Evolutionary conservation across 129 eudicot genomes (phyloP).

Genomic region (Arctium lappa): DNA sequence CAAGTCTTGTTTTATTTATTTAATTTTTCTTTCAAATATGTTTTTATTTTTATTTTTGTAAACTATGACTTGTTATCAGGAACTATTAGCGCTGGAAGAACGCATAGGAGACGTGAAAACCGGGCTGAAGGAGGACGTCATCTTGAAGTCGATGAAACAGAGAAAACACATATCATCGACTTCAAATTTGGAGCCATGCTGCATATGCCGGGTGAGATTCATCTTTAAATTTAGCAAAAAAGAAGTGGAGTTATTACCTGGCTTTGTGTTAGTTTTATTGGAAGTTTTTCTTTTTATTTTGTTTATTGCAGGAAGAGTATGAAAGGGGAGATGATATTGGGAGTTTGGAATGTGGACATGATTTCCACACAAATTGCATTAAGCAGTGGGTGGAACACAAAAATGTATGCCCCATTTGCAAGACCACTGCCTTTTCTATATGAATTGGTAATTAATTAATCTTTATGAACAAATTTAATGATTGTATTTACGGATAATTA

Average conservation of each 20-base stretch:
- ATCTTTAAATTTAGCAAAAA: neutral
- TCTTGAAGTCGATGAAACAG: slow-evolving; percentile 52
- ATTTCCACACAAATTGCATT: slow-evolving; percentile 77
- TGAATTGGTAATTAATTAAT: neutral
- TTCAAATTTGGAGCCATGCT: slow-evolving; percentile 44
- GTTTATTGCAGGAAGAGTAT: slow-evolving; percentile 69
- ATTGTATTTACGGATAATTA: neutral
- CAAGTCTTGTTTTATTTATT: neutral
- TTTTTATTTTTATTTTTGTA: neutral
- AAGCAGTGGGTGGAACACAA: slow-evolving; percentile 79
- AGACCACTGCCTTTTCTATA: slow-evolving; percentile 55
- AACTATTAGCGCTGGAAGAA: slow-evolving; percentile 76
- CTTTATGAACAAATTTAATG: too few relatives aligned
- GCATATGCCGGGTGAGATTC: slow-evolving; percentile 68
- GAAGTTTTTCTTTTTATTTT: too few relatives aligned
- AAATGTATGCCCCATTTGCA: slow-evolving; percentile 92
- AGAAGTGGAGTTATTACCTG: neutral
- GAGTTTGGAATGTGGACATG: slow-evolving; percentile 81
- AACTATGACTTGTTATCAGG: slow-evolving; percentile 37
- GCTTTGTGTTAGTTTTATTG: too few relatives aligned
- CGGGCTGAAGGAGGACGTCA: slow-evolving; percentile 68
- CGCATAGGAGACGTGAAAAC: slow-evolving; percentile 73
- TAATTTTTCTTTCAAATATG: neutral
- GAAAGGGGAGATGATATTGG: slow-evolving; percentile 66
- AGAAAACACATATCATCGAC: slow-evolving; percentile 31